Percentiles rank a stretch among this genome's conserved stretches.
Conservation (phyloP, 2,329 filamentous ascomycete genomes). For the Sarocladium brachiariae region DNA sequence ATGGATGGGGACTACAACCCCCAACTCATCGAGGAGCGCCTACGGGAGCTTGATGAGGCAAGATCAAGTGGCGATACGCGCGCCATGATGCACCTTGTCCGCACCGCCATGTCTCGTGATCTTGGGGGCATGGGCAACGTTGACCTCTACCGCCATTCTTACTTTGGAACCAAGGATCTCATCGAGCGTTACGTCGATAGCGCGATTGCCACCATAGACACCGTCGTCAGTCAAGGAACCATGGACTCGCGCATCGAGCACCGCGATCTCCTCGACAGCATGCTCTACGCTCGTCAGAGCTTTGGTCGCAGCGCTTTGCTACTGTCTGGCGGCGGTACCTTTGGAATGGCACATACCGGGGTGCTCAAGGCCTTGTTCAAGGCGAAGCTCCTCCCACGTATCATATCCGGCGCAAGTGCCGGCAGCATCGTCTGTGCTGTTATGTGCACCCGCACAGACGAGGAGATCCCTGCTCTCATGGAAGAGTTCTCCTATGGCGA, state of each 20-base stretch:
- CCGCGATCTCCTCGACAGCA: constrained; percentile 55
- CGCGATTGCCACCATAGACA: constrained; percentile 65
- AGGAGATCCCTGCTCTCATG: constrained; percentile 66
- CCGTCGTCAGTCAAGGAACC: constrained; percentile 57
- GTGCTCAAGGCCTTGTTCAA: constrained; percentile 78
- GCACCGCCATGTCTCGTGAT: constrained; percentile 73
- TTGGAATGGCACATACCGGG: constrained; percentile 88
- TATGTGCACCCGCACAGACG: constrained; percentile 69
- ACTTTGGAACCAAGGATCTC: constrained; percentile 78
- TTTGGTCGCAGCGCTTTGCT: constrained; percentile 81
- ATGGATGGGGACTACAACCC: constrained; percentile 63
- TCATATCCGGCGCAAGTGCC: constrained; percentile 82
- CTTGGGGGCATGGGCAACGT: constrained; percentile 81
- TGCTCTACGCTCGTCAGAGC: constrained; percentile 67
- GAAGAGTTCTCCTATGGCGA: constrained; percentile 71
- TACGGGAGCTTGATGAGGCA: constrained; percentile 68
- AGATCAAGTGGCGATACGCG: constrained; percentile 63
- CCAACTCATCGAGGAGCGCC: constrained; percentile 58
- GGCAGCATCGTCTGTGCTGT: constrained; percentile 82
- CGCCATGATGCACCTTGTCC: constrained; percentile 72
- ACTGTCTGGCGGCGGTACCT: constrained; percentile 78
- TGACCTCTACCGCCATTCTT: constrained; percentile 74
- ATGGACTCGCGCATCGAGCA: constrained; percentile 49
- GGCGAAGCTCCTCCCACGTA: constrained; percentile 67
- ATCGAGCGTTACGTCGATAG: constrained; percentile 85